Conservation (phyloP, 192 early-diverging fungal genomes). For the Umbelopsis vinacea region DNA sequence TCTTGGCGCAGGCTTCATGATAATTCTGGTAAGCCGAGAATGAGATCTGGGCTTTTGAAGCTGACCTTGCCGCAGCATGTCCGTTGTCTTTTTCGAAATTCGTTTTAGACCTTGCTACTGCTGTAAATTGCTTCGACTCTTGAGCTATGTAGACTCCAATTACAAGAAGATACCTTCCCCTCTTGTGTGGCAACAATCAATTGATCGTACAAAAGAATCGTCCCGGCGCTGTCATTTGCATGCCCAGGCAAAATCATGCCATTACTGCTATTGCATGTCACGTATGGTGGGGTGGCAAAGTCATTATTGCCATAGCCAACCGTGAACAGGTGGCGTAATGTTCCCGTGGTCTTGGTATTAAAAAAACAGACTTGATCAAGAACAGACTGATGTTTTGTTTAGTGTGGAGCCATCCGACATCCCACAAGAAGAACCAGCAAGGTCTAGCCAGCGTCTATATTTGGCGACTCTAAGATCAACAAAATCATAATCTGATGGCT, state of each 20-base stretch:
- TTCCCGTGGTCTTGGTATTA: not conserved
- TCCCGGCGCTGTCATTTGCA: not conserved
- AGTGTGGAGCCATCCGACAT: not conserved
- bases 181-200: not conserved
- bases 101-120: not conserved
- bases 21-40: not conserved
- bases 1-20: not conserved
- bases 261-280: not conserved
- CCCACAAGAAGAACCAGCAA: not conserved
- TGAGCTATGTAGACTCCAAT: not conserved
- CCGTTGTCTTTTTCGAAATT: constrained; percentile 7
- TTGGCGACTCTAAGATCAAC: not conserved
- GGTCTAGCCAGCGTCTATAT: not conserved
- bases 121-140: constrained; percentile 4
- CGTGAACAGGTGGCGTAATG: not conserved
- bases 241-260: not conserved
- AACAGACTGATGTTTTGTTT: constrained; percentile 31
- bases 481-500: not conserved
- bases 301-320: not conserved
- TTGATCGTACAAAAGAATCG: not conserved
- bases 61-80: not conserved
- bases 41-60: not conserved
- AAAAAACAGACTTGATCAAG: constrained; percentile 34
- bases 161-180: not conserved
- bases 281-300: not conserved